Percentiles rank a stretch among this genome's conserved stretches.
Conservation (phyloP, 1,284 basidiomycete genomes). For the Pisolithus thermaeus region DNA sequence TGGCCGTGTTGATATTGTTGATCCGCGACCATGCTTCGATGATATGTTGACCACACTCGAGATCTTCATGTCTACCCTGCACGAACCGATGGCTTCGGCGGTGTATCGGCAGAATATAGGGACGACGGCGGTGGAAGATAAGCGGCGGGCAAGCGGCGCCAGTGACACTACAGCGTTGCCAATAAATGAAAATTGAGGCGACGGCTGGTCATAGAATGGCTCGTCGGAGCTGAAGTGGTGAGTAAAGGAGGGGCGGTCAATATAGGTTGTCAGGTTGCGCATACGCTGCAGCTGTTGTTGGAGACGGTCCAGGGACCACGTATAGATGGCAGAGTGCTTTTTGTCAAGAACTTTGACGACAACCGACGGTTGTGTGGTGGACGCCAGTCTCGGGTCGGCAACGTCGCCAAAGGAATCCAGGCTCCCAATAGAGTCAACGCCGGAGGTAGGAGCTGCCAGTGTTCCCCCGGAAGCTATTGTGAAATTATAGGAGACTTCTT, state of each 20-base stretch:
- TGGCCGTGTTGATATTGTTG: constrained; percentile 59
- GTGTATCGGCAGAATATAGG: constrained; percentile 93
- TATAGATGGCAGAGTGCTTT: constrained; percentile 78
- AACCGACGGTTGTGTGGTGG: constrained; percentile 75
- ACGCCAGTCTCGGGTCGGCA: constrained; percentile 69
- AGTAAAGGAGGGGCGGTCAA: constrained; percentile 88
- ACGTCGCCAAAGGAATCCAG: constrained; percentile 91
- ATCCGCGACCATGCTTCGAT: constrained; percentile 54
- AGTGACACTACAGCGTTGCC: constrained; percentile 84
- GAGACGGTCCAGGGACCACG: constrained; percentile 88
- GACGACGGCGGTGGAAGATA: constrained; percentile 70
- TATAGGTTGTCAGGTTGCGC: constrained; percentile 90
- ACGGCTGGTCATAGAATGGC: constrained; percentile 84
- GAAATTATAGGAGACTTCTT: constrained; percentile 89
- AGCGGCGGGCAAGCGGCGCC: constrained; percentile 69
- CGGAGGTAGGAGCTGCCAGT: constrained; percentile 75
- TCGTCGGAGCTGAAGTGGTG: constrained; percentile 91
- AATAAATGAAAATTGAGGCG: constrained; percentile 87
- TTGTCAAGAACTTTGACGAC: constrained; percentile 90
- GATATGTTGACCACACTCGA: constrained; percentile 58
- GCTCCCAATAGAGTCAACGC: constrained; percentile 82
- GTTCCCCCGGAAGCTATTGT: constrained; percentile 81
- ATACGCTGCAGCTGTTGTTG: constrained; percentile 88
- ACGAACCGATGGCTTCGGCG: constrained; percentile 89
- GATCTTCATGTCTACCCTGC: constrained; percentile 78